phyloP scores from a whole-genome alignment of 2,329 filamentous ascomycete genomes.

The Pseudogymnoascus sp. region DNA sequence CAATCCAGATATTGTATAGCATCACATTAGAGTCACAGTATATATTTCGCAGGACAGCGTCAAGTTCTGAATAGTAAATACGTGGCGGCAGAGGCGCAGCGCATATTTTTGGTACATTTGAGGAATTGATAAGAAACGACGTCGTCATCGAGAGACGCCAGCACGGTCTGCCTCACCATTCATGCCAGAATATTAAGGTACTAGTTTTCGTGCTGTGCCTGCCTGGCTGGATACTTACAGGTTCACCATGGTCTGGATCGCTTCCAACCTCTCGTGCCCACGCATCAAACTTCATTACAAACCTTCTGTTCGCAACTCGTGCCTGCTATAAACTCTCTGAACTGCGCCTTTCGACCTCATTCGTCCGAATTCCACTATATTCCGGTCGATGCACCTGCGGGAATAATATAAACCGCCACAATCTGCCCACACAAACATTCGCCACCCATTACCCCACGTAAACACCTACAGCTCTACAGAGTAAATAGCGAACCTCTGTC shows the following conservation, averaged over 20 bases:
- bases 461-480: background rate
- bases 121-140: background rate
- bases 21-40: background rate
- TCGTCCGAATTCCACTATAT: background rate
- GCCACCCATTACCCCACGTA: background rate
- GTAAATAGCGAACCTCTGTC: background rate
- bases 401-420: background rate
- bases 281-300: background rate
- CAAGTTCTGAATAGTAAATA: background rate
- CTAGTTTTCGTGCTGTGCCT: background rate
- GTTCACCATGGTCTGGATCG: background rate
- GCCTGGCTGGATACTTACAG: conserved; percentile 3
- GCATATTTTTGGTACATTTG: background rate
- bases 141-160: background rate
- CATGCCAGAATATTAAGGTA: conserved; percentile 3
- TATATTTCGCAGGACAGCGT: background rate
- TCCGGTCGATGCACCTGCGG: background rate
- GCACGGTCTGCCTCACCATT: background rate
- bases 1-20: background rate
- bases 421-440: background rate
- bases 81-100: background rate
- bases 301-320: background rate
- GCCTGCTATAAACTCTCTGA: background rate
- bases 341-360: background rate
- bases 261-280: background rate